Evolutionary conservation across 2,329 filamentous ascomycete species (phyloP).

Genomic region (Colletotrichum camelliae): DNA sequence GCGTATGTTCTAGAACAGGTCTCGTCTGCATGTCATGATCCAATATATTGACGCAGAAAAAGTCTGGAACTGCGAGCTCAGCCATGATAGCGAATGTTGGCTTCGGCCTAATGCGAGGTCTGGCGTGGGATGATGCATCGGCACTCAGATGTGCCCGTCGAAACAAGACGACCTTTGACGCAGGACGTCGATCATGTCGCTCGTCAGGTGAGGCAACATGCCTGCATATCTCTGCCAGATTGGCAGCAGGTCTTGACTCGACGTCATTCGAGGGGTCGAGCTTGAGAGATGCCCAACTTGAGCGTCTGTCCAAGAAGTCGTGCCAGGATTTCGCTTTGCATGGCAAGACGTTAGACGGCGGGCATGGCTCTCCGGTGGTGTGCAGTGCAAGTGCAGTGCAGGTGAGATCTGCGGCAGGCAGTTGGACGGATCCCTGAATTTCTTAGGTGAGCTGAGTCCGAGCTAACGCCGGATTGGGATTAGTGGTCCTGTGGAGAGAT

Average conservation of each 20-base stretch:
- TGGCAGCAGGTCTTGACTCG: not conserved
- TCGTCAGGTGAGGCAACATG: not conserved
- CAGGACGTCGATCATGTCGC: not conserved
- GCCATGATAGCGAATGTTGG: not conserved
- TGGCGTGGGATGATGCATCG: not conserved
- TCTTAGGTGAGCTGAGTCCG: conserved; percentile 8
- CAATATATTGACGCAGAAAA: not conserved
- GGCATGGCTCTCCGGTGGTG: not conserved
- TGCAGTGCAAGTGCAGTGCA: not conserved
- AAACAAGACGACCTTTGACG: not conserved
- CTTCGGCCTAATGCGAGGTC: not conserved
- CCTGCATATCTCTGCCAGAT: not conserved
- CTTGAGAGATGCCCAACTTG: not conserved
- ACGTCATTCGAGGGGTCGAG: not conserved
- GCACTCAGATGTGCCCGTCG: not conserved
- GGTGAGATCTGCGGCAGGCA: not conserved
- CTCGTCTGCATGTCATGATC: not conserved
- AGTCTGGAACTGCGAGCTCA: not conserved
- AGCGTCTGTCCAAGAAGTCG: not conserved
- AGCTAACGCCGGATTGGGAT: not conserved
- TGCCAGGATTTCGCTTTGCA: not conserved
- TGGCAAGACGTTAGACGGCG: not conserved
- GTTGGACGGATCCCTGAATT: not conserved
- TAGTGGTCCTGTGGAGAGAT: conserved; percentile 3
- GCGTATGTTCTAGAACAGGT: not conserved